These are phyloP conservation scores for Nakazawaea siamensis DNA, from an alignment of 805 yeast species.

Conservation along the genomic window DNA sequence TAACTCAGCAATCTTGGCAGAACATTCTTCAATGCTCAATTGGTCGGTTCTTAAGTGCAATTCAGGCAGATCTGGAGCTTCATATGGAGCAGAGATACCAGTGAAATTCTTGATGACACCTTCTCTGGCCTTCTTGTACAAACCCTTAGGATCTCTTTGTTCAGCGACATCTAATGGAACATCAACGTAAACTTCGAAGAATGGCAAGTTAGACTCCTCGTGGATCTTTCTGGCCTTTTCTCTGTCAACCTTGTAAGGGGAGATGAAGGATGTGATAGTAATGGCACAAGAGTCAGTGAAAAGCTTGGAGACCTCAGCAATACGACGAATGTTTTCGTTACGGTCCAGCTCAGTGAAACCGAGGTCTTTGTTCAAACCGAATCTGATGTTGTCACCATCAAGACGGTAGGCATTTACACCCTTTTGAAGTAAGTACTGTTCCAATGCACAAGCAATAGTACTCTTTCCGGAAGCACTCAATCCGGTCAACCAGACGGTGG, in stretches of 20 bases:
- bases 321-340: constrained; percentile 91
- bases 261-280: constrained; percentile 85
- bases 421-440: constrained; percentile 65
- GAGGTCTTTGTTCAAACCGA: constrained; percentile 90
- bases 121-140: constrained; percentile 93
- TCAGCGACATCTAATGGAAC: constrained; percentile 94
- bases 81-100: constrained; percentile 94
- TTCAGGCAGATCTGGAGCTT: constrained; percentile 83
- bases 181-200: constrained; percentile 86
- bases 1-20: constrained; percentile 61
- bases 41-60: constrained; percentile 70
- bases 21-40: constrained; percentile 73
- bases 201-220: constrained; percentile 64
- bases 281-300: constrained; percentile 90
- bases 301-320: constrained; percentile 87
- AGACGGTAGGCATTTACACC: constrained; percentile 75
- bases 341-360: constrained; percentile 90
- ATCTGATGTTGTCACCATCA: constrained; percentile 92
- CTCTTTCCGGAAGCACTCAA: constrained; percentile 92
- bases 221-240: constrained; percentile 81
- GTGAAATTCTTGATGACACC: constrained; percentile 93
- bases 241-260: constrained; percentile 85
- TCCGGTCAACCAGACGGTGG: constrained; percentile 93
- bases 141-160: constrained; percentile 94
- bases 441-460: constrained; percentile 92